Evolutionary conservation across 108 stramenopile species (phyloP).

Genomic region (Cylindrotheca closterium): DNA sequence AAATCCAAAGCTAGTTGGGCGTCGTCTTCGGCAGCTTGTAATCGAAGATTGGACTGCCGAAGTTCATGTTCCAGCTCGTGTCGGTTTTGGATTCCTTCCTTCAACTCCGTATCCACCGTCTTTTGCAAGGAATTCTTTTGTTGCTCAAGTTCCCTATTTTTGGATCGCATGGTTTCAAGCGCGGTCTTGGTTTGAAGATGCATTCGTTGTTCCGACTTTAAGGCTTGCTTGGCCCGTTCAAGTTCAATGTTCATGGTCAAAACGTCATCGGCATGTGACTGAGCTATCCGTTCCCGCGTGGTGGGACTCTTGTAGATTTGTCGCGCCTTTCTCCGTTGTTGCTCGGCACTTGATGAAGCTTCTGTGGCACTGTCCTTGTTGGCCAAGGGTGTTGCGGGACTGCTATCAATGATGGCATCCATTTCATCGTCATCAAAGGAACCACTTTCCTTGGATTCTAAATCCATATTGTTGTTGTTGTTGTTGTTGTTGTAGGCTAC

Average conservation of each 20-base stretch:
- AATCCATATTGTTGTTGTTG: neutral
- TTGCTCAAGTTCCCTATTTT: conserved; percentile 25
- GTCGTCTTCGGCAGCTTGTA: conserved; percentile 86
- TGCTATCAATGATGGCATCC: neutral
- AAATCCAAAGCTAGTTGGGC: conserved; percentile 73
- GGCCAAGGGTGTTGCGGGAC: neutral
- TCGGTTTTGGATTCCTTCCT: conserved; percentile 27
- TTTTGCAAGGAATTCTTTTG: neutral
- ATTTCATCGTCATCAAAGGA: too few species aligned
- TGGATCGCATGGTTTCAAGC: conserved; percentile 30
- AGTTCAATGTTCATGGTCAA: conserved; percentile 65
- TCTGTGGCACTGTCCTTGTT: neutral
- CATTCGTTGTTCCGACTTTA: conserved; percentile 44
- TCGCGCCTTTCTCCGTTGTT: neutral
- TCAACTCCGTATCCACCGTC: conserved; percentile 13
- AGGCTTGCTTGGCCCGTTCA: conserved; percentile 61
- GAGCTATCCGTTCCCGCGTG: conserved; percentile 42
- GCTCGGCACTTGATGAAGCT: neutral
- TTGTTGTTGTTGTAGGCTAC: neutral
- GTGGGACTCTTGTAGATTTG: conserved; percentile 15
- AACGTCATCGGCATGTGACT: conserved; percentile 77
- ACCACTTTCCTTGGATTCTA: neutral
- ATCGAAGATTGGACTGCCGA: conserved; percentile 22
- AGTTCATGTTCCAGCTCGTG: conserved; percentile 40
- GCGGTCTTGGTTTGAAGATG: conserved; percentile 45